Evolutionary conservation across 129 eudicot species (phyloP).

Genomic region (Centaurea solstitialis): DNA sequence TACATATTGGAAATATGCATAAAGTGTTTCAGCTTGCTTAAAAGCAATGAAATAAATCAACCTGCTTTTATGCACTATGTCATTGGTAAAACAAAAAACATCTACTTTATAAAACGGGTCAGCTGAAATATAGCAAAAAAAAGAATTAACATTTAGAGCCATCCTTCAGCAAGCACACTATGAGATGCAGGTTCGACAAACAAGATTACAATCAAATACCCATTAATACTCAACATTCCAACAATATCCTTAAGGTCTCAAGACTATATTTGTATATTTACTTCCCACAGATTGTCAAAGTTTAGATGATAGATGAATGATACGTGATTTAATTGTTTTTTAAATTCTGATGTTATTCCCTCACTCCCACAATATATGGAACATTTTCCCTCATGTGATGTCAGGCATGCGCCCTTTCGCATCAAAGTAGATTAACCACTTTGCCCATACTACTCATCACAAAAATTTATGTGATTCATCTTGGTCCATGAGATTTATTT

Average conservation of each 20-base stretch:
- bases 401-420: background rate
- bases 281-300: background rate
- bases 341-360: too few relatives aligned
- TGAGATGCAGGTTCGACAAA: background rate
- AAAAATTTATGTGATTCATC: background rate
- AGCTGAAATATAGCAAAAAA: background rate
- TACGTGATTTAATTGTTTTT: background rate
- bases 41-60: background rate
- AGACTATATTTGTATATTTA: too few relatives aligned
- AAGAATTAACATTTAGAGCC: background rate
- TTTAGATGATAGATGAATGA: background rate
- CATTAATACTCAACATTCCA: too few relatives aligned
- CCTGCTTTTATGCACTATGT: background rate
- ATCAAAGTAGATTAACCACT: too few relatives aligned
- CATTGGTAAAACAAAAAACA: background rate
- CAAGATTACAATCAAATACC: background rate
- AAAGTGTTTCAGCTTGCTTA: background rate
- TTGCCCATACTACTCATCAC: background rate
- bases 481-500: background rate
- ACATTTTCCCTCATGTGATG: background rate
- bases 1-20: background rate
- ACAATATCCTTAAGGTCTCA: too few relatives aligned
- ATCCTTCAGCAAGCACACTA: background rate
- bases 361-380: background rate
- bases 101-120: background rate